These are phyloP conservation scores for Eucalyptus rudis DNA, from an alignment of 345 rosid genomes.

Conservation along the genomic window DNA sequence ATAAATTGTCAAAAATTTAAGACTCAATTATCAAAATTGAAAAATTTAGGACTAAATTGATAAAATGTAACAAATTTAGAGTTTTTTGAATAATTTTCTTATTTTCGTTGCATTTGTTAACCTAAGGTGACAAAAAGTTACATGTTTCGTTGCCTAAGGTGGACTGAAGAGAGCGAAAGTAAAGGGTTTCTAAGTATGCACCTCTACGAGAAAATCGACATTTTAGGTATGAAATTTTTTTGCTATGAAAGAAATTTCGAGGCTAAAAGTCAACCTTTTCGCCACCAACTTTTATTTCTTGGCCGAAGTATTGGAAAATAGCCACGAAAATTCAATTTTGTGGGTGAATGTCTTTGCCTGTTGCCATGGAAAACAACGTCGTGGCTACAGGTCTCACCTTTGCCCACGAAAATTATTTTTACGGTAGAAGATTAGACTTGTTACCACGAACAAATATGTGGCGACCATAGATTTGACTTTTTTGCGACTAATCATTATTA, in stretches of 20 bases:
- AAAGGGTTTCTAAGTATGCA: background rate
- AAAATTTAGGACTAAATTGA: too few species aligned
- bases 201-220: background rate
- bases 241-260: background rate
- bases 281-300: background rate
- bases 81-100: too few species aligned
- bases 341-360: background rate
- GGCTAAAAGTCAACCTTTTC: background rate
- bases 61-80: too few species aligned
- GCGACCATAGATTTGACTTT: background rate
- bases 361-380: background rate
- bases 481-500: background rate
- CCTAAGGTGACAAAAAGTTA: background rate
- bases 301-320: background rate
- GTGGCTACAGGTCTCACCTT: background rate
- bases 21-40: fast-evolving
- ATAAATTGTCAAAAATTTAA: too few species aligned
- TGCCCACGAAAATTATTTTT: background rate
- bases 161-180: background rate
- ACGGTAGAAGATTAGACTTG: background rate
- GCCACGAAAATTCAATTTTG: background rate
- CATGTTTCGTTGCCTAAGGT: background rate
- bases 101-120: background rate
- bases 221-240: background rate
- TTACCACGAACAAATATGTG: background rate